Percentiles rank a stretch among this genome's conserved stretches.
phyloP scores from a whole-genome alignment of 352 stramenopile genomes.

The Globisporangium spiculum region DNA sequence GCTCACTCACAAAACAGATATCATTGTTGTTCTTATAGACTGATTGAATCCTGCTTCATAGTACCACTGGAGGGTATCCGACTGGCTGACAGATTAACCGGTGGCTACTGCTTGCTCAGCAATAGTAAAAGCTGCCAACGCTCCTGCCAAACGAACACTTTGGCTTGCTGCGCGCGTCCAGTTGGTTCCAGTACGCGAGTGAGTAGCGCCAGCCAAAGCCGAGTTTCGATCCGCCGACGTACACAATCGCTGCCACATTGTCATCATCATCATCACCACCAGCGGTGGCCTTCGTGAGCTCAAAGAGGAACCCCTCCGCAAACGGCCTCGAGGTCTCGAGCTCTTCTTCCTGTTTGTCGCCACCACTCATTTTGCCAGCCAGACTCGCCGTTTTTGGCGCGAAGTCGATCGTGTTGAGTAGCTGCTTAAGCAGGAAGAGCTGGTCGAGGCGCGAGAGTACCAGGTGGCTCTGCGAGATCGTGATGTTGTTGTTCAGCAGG shows the following conservation, averaged over 20 bases:
- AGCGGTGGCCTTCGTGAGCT: neutral
- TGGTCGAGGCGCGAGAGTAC: conserved; percentile 18
- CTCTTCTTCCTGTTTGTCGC: neutral
- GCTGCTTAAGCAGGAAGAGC: conserved; percentile 10
- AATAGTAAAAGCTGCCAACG: conserved; percentile 15
- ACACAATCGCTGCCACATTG: neutral
- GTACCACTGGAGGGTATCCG: neutral
- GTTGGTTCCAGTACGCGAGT: conserved; percentile 14
- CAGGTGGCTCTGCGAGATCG: conserved; percentile 16
- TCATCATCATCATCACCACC: neutral
- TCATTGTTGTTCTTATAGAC: neutral
- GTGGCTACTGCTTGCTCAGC: conserved; percentile 8
- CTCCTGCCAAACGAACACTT: conserved; percentile 7
- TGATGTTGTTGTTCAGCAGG: conserved; percentile 16
- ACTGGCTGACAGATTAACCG: neutral
- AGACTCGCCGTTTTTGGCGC: conserved; percentile 1
- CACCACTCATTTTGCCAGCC: neutral
- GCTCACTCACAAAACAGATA: neutral
- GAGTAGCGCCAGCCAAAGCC: conserved; percentile 23
- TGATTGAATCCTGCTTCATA: too few relatives aligned
- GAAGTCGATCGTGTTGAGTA: conserved; percentile 14
- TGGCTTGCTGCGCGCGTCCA: neutral
- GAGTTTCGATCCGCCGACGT: conserved; percentile 2
- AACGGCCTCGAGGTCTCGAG: neutral
- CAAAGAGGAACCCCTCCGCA: conserved; percentile 9